Evolutionary conservation across 2,329 filamentous ascomycete species (phyloP).

Genomic region (Aspergillus nomiae): DNA sequence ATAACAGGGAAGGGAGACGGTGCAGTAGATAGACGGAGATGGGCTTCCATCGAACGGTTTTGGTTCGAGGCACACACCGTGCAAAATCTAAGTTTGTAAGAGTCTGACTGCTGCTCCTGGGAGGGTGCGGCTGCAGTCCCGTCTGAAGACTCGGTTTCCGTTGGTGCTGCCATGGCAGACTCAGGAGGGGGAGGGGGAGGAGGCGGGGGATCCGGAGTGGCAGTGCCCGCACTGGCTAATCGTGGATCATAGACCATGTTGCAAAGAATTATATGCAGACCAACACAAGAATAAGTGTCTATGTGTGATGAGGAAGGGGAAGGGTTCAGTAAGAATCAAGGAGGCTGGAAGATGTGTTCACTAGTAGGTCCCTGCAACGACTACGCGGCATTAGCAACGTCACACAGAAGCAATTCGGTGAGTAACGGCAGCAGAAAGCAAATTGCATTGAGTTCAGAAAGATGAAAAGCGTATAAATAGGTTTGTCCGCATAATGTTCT

Average conservation of each 20-base stretch:
- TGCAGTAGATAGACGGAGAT: slow-evolving; percentile 83
- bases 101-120: slow-evolving; percentile 46
- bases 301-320: slow-evolving; percentile 15
- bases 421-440: slow-evolving; percentile 8
- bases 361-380: slow-evolving; percentile 34
- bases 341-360: slow-evolving; percentile 38
- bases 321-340: slow-evolving; percentile 27
- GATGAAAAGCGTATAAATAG: slow-evolving; percentile 55
- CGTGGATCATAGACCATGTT: slow-evolving; percentile 56
- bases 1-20: slow-evolving; percentile 90
- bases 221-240: slow-evolving; percentile 50
- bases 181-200: slow-evolving; percentile 52
- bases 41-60: slow-evolving; percentile 99
- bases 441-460: slow-evolving; percentile 26
- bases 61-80: slow-evolving; percentile 99
- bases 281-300: slow-evolving; percentile 12
- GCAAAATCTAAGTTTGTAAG: slow-evolving; percentile 91
- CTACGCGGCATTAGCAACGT: slow-evolving; percentile 30
- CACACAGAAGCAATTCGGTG: slow-evolving; percentile 1
- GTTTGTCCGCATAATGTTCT: slow-evolving; percentile 62
- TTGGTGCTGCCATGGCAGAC: slow-evolving; percentile 37
- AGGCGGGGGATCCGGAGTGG: slow-evolving; percentile 43
- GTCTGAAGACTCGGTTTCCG: slow-evolving; percentile 17
- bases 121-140: slow-evolving; percentile 9
- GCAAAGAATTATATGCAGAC: slow-evolving; percentile 13